Conservation (phyloP, 768 basidiomycete species). For the Podaxis mareebaensis region DNA sequence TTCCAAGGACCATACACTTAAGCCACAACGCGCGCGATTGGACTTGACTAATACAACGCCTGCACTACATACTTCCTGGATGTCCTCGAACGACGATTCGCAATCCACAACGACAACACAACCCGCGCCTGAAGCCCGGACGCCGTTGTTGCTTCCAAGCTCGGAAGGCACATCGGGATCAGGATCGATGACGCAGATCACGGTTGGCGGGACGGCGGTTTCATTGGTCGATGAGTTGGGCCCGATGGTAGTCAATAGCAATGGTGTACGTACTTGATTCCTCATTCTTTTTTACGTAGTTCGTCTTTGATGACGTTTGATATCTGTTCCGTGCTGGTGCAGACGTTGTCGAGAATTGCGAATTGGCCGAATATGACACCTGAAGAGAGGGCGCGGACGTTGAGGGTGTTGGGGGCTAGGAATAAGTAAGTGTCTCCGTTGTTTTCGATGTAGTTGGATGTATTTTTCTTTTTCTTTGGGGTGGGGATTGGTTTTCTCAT, state of each 20-base stretch:
- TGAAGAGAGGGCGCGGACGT: constrained; percentile 55
- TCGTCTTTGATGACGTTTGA: too few relatives aligned
- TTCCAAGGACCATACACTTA: too few relatives aligned
- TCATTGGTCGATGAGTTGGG: constrained; percentile 1
- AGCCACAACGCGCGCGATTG: too few relatives aligned
- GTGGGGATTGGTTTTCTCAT: not conserved
- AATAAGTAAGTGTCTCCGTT: constrained; percentile 41
- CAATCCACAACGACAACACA: not conserved
- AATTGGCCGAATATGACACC: constrained; percentile 65
- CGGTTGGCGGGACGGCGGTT: not conserved
- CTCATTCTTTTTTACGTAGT: too few relatives aligned
- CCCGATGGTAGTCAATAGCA: not conserved
- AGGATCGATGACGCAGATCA: constrained; percentile 2
- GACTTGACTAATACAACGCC: too few relatives aligned
- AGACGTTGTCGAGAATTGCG: constrained; percentile 67
- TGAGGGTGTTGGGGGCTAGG: constrained; percentile 52
- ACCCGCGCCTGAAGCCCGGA: not conserved
- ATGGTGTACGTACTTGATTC: not conserved
- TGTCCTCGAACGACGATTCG: too few relatives aligned
- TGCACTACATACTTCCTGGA: too few relatives aligned
- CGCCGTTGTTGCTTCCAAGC: not conserved
- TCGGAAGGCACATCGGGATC: not conserved
- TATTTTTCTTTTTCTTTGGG: not conserved
- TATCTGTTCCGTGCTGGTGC: not conserved
- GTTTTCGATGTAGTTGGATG: not conserved